A percentile compares a stretch with the other conserved stretches of the same genome.
Evolutionary conservation across 805 yeast genomes (phyloP).

Genomic region (Blastobotrys americana): DNA sequence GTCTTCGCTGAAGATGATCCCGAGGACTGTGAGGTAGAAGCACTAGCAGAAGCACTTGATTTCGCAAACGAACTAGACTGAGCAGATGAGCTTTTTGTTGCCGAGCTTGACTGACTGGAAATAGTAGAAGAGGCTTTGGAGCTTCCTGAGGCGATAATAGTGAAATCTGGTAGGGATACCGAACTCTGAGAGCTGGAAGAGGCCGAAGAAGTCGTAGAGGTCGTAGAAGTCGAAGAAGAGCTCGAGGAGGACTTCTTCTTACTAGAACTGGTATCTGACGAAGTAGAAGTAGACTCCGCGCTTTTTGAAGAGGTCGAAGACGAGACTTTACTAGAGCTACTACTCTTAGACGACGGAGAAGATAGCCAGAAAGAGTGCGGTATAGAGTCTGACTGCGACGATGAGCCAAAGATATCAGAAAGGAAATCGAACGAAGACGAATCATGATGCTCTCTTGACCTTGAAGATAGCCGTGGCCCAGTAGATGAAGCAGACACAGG

Average conservation of each 20-base stretch:
- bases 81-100: no score
- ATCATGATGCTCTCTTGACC: background rate
- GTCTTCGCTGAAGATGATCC: slow-evolving; percentile 10
- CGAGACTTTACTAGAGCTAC: background rate
- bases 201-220: slow-evolving; percentile 3
- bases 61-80: no score
- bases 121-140: no score
- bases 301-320: background rate
- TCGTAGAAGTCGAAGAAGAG: slow-evolving; percentile 8
- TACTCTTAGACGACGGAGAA: background rate
- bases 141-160: no score
- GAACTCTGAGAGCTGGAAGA: slow-evolving; percentile 1
- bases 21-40: background rate
- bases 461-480: background rate
- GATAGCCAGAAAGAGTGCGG: background rate
- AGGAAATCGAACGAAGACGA: background rate
- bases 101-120: no score
- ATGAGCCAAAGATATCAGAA: background rate
- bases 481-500: background rate
- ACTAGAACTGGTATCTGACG: background rate
- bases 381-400: background rate
- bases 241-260: background rate
- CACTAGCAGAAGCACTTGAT: slow-evolving; percentile 2
- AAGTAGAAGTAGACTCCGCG: background rate
- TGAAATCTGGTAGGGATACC: no score